phyloP scores from a whole-genome alignment of 1,284 basidiomycete species.

The Melampsora americana region DNA sequence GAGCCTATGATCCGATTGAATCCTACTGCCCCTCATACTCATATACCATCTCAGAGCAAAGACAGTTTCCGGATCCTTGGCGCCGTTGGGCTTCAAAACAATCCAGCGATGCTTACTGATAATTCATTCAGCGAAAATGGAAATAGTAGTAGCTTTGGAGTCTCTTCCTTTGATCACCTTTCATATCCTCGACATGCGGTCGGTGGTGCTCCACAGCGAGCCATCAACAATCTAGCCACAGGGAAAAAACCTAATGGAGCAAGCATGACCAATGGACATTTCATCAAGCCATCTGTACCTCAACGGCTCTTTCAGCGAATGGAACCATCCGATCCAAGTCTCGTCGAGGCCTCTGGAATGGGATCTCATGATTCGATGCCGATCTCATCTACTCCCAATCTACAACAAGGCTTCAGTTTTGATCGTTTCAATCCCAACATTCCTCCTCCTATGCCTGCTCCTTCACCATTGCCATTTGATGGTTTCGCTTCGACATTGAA shows the following conservation, averaged over 20 bases:
- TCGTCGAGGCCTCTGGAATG: slow-evolving; percentile 17
- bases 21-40: slow-evolving; percentile 31
- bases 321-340: slow-evolving; percentile 15
- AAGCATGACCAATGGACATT: not conserved
- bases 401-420: slow-evolving; percentile 33
- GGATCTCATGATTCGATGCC: slow-evolving; percentile 14
- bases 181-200: slow-evolving; percentile 1
- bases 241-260: slow-evolving; percentile 15
- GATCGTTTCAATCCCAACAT: slow-evolving; percentile 11
- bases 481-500: not conserved
- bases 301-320: slow-evolving; percentile 1
- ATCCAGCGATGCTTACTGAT: slow-evolving; percentile 27
- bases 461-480: slow-evolving; percentile 31
- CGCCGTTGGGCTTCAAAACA: slow-evolving; percentile 14
- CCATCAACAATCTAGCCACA: not conserved
- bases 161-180: slow-evolving; percentile 36
- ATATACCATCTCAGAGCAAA: slow-evolving; percentile 15
- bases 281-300: slow-evolving; percentile 5
- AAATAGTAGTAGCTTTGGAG: slow-evolving; percentile 24
- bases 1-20: not conserved
- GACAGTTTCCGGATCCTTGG: slow-evolving; percentile 42
- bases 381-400: slow-evolving; percentile 39
- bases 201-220: not conserved
- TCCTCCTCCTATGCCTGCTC: slow-evolving; percentile 22
- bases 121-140: slow-evolving; percentile 34